Evolutionary conservation across 169 alveolate species (phyloP), one percentile per base, ranked within the genome.

Genomic region (Cryptosporidium andersoni): DNA sequence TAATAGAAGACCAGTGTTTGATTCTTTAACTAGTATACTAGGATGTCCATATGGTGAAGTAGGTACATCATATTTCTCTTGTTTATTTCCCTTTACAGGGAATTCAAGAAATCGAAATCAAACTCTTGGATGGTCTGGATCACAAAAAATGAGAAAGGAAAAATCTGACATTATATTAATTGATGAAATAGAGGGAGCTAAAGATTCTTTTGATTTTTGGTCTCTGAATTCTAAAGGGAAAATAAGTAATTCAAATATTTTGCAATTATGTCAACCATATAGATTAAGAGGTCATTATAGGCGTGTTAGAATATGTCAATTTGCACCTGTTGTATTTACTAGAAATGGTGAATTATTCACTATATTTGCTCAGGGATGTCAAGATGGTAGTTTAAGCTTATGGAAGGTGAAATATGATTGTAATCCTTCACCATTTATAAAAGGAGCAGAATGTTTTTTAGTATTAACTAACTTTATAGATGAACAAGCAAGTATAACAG

Each of bases 31-130:
- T 34, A 58, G 85, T 47, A 58, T 74, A 64, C 34, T 74, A 25
- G 85, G 85, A 11, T 74, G 85, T 43, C 85, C 85, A 45, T 74
- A 74, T 49, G 85, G 85, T 40, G 85, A 74, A 48, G 67, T 74
- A 9, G 67, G 68, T 4, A 74, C 85, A 42, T 74, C 85, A 53
- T 74, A 74, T 49, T 74, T 74, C 43, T 74, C 85, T 9, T 74
- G 85, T 74, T 51, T 74, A 14, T 74, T 25, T 25, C 85, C 85
- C 2, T 74, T 74, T 60, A 53, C 64, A 25, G 85, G 60, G 34
- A 62, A 58, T 14, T 74, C 85, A 25, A 68, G 60, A 37, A 43
- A 12, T 64, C 36, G 60, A 37, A 43, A 12, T 64, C 36, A 55
- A 12, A 66, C 85, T 11, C 60, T 74, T 58, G 68, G 68, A 6